Percentiles rank a stretch among this genome's conserved stretches.
Evolutionary conservation across 768 basidiomycete genomes (phyloP).

Genomic region (Favolaschia claudopus): DNA sequence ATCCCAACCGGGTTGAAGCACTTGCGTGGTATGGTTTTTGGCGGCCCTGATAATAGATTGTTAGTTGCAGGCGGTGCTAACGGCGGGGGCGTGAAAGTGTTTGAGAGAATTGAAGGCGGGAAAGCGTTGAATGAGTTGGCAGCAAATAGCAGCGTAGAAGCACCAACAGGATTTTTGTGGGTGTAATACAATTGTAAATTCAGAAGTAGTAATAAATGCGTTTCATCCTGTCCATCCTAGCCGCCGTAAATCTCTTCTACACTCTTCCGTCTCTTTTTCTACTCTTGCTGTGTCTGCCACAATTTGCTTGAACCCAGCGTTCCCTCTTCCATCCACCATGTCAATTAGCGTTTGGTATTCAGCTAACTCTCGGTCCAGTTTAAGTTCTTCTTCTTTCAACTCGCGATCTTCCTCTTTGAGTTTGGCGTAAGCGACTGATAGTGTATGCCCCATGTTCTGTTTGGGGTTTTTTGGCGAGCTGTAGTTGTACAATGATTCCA

Average conservation of each 20-base stretch:
- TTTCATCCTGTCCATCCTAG: conserved; percentile 59
- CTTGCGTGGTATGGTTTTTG: conserved; percentile 72
- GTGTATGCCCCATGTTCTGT: conserved; percentile 41
- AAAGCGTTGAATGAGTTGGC: conserved; percentile 62
- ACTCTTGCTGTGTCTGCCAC: conserved; percentile 57
- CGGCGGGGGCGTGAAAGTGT: conserved; percentile 75
- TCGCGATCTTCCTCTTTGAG: conserved; percentile 44
- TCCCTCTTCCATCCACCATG: conserved; percentile 47
- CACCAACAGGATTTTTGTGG: conserved; percentile 68
- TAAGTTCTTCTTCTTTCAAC: conserved; percentile 44
- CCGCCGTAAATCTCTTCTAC: conserved; percentile 54
- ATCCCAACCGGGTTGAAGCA: conserved; percentile 75
- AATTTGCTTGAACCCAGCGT: conserved; percentile 52
- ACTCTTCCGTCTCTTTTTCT: conserved; percentile 57
- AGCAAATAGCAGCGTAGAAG: conserved; percentile 48
- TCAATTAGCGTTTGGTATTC: conserved; percentile 51
- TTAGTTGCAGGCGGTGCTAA: conserved; percentile 68
- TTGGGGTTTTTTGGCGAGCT: conserved; percentile 25
- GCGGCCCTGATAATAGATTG: conserved; percentile 67
- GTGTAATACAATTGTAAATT: conserved; percentile 28
- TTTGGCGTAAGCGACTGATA: conserved; percentile 39
- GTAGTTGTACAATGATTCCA: conserved; percentile 49
- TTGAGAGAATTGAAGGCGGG: conserved; percentile 69
- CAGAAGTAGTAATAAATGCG: not conserved
- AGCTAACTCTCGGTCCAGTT: conserved; percentile 46